Evolutionary conservation across 1,284 basidiomycete genomes (phyloP), one percentile per base, ranked within the genome.

Genomic region (Amylostereum areolatum): DNA sequence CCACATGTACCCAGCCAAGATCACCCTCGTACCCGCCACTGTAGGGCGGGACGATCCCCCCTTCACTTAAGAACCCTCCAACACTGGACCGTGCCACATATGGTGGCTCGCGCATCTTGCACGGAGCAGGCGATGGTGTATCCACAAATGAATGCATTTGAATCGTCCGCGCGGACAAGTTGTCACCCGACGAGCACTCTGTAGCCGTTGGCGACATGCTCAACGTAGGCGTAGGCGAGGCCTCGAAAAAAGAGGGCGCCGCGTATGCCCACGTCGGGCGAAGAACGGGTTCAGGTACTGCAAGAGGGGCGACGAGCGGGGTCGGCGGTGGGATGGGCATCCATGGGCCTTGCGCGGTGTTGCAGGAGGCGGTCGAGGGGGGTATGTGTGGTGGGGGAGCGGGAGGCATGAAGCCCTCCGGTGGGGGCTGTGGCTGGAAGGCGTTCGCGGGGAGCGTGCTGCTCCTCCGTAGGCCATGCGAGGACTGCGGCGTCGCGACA

Each of bases 131-230:
- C 41, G 59, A 54, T 2, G 62, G 51, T 3, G 62, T 44, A 31
- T 65, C 64, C 44, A 57, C 44, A 48, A 64, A 56, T 31, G 56
- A 59, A 7, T 52, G 45, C 60, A 66, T 60, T 48, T 65, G 64
- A 18, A 66, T 57, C 0, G 64, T 67, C 5, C 66, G 55, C 24
- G 66, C 66, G 43, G 59, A 60, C 31, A 56, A 52, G 30, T 65
- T 62, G 42, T 67, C 66, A 2, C 61, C 64, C 30, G 63, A 65
- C 6, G 55, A 41, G 24, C 18, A 18, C 18, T 53, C 54, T 10
- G 55, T 56, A n/a, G 46, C 31, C 18, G 55, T 32, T 18, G 55
- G 55, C 30, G 55, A 56, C 3, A 40, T 46, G 33, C 37, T 52
- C 30, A 56, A 42, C 3, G 51, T 52, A 7, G 55, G 55, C 12